A percentile compares a stretch with the other conserved stretches of the same genome.
These are phyloP conservation scores for Leccinellum rugosiceps DNA, from an alignment of 768 basidiomycete species.

Conservation along the genomic window DNA sequence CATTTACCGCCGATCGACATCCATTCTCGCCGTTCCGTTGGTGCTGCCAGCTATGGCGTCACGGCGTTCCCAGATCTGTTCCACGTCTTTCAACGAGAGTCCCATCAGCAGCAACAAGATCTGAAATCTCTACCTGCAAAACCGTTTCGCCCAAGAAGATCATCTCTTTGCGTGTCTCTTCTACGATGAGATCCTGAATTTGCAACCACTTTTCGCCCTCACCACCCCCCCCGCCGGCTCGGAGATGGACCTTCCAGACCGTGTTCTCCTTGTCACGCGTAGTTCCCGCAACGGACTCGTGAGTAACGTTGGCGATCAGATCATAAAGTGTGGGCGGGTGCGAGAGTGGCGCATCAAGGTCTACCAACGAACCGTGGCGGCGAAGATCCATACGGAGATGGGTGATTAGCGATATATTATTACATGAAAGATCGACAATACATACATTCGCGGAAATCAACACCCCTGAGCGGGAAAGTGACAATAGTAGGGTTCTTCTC, in stretches of 20 bases:
- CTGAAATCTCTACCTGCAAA: slow-evolving; percentile 62
- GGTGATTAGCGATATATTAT: slow-evolving; percentile 18
- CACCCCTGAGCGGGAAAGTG: slow-evolving; percentile 90
- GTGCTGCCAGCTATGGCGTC: slow-evolving; percentile 15
- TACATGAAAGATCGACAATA: slow-evolving; percentile 24
- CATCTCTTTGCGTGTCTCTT: slow-evolving; percentile 96
- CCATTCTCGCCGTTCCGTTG: slow-evolving; percentile 26
- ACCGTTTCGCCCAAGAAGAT: slow-evolving; percentile 97
- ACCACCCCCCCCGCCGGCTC: slow-evolving; percentile 69
- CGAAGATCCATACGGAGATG: slow-evolving; percentile 26
- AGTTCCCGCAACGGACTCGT: slow-evolving; percentile 94
- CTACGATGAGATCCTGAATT: slow-evolving; percentile 94
- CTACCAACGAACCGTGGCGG: slow-evolving; percentile 39
- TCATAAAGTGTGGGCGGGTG: slow-evolving; percentile 78
- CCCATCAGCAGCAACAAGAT: neutral
- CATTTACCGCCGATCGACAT: slow-evolving; percentile 30
- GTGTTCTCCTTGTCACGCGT: slow-evolving; percentile 90
- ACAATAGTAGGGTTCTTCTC: slow-evolving; percentile 99
- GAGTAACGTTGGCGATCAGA: slow-evolving; percentile 92
- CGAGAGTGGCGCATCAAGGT: slow-evolving; percentile 67
- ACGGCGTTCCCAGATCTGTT: slow-evolving; percentile 65
- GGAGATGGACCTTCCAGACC: slow-evolving; percentile 88
- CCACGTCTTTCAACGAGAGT: slow-evolving; percentile 10
- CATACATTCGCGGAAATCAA: slow-evolving; percentile 92
- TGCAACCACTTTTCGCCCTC: slow-evolving; percentile 94